phyloP scores from a whole-genome alignment of 306 rosid genomes.

The Vigna trinervia region DNA sequence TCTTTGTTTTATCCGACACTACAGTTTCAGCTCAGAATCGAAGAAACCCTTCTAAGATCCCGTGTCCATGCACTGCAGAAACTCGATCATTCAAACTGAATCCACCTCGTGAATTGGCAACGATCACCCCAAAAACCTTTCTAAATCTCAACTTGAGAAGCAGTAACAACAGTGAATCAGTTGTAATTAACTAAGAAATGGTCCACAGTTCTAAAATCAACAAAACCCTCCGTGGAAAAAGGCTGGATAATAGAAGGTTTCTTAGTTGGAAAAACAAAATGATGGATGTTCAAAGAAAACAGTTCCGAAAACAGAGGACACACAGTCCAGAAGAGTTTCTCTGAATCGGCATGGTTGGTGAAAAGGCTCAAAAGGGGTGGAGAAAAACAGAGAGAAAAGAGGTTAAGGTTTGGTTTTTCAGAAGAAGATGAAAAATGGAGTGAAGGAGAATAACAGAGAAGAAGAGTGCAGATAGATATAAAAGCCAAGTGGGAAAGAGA shows the following conservation, averaged over 20 bases:
- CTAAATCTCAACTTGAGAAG: neutral
- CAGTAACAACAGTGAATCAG: neutral
- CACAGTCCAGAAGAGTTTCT: neutral
- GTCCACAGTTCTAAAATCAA: neutral
- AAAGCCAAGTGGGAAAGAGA: slow-evolving; percentile 43
- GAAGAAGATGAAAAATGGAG: slow-evolving; percentile 5
- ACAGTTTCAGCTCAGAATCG: slow-evolving; percentile 23
- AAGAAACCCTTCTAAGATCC: slow-evolving; percentile 35
- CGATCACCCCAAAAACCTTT: slow-evolving; percentile 1
- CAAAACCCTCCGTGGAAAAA: slow-evolving; percentile 27
- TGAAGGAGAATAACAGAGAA: neutral
- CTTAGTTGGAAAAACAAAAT: neutral
- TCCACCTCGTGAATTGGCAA: neutral
- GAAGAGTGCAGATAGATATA: slow-evolving; percentile 26
- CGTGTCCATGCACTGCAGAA: neutral
- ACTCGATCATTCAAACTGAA: slow-evolving; percentile 1
- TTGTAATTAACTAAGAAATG: slow-evolving; percentile 1
- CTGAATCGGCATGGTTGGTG: neutral
- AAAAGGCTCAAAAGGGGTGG: slow-evolving; percentile 2
- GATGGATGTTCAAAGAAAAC: neutral
- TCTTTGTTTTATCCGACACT: neutral
- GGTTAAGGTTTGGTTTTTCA: slow-evolving; percentile 11
- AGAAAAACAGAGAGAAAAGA: slow-evolving; percentile 5
- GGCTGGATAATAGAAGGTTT: neutral
- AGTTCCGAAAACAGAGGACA: neutral